Evolutionary conservation across 352 stramenopile species (phyloP), one percentile per base, ranked within the genome.

Genomic region (Achlya hypogyna): DNA sequence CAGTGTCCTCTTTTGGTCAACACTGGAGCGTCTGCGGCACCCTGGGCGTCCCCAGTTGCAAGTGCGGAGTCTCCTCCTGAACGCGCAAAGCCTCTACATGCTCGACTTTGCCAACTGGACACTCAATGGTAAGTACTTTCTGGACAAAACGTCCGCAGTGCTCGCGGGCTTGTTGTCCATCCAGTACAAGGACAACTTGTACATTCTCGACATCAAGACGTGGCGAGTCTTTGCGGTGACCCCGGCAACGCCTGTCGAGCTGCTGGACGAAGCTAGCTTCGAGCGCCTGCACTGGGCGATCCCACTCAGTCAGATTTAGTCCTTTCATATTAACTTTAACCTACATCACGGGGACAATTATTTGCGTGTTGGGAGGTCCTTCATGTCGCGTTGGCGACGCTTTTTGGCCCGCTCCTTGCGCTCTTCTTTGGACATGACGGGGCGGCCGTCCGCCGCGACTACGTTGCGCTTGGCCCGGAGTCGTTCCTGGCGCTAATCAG

Each of bases 401-500:
- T 88, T 89, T 18, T 78, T 73, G 23, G 81, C 81, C 6, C 81
- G 75, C 43, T 89, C 81, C 16, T 88, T 77, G 0, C 79, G 74
- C 62, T 89, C 74, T 60, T 87, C 81, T 53, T 89, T 80, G 4
- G 73, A 87, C n/a, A 89, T 72, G 23, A 79, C 75, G 42, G 86
- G 87, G 20, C 81, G 76, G 60, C 78, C 65, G 5, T 78, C 76
- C 23, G 81, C 76, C 22, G 77, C 75, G 32, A 87, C 75, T 16
- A 88, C 73, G 38, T 86, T 87, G 27, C 77, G 63, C 40, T 77
- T 78, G 62, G 79, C 74, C 51, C 76, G 59, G 31, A 40, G n/a
- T 14, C 69, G 65, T 32, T 78, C 45, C 70, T 71, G 27, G 51
- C 56, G 31, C 40, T 65, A 38, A 14, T 34, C 32, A 49, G 18